phyloP scores from a whole-genome alignment of 352 stramenopile genomes.

The Aphanomyces euteiches region DNA sequence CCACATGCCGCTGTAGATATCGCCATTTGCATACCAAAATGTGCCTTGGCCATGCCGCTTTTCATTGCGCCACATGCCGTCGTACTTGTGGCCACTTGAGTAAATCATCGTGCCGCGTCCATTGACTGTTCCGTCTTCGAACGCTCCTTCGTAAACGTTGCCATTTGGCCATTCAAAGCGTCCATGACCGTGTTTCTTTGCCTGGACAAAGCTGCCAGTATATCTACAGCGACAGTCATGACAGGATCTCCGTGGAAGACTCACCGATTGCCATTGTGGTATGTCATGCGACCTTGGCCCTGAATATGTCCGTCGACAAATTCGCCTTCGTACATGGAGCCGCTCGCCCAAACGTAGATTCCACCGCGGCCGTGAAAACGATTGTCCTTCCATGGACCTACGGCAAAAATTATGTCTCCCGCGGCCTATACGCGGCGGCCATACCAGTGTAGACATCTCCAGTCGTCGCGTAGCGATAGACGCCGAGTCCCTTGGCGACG shows the following conservation, averaged over 20 bases:
- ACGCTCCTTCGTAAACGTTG: conserved; percentile 71
- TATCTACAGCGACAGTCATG: conserved; percentile 34
- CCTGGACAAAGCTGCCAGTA: conserved; percentile 57
- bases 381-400: conserved; percentile 35
- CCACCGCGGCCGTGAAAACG: conserved; percentile 56
- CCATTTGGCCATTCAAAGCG: conserved; percentile 72
- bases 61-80: conserved; percentile 59
- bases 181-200: conserved; percentile 60
- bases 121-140: conserved; percentile 59
- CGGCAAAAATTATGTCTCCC: no score
- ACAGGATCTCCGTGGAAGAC: neutral
- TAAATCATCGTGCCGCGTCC: conserved; percentile 58
- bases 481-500: conserved; percentile 45
- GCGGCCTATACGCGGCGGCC: neutral
- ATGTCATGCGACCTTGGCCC: conserved; percentile 74
- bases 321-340: conserved; percentile 54
- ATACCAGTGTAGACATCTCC: conserved; percentile 30
- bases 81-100: conserved; percentile 60
- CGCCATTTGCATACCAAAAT: conserved; percentile 78
- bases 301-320: conserved; percentile 62
- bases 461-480: conserved; percentile 22
- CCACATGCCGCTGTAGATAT: conserved; percentile 79
- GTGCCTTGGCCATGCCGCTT: conserved; percentile 74
- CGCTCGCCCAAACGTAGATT: conserved; percentile 55
- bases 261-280: conserved; percentile 77